Percentiles rank a stretch among this genome's conserved stretches.
Conservation (phyloP, 2,329 filamentous ascomycete genomes). For the Monosporascus sp. region DNA sequence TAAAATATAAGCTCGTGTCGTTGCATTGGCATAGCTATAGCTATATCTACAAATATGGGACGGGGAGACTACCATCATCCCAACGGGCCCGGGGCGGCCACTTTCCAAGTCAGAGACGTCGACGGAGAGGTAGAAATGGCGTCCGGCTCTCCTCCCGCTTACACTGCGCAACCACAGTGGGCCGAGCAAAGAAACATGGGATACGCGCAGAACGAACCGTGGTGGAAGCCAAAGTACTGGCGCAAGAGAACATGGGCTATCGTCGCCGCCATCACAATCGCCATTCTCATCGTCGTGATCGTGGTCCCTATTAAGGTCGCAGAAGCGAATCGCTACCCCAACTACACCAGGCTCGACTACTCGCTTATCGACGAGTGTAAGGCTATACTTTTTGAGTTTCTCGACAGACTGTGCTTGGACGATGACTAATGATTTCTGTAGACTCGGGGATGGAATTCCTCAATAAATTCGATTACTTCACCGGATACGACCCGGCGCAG, state of each 20-base stretch:
- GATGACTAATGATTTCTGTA: slow-evolving; percentile 16
- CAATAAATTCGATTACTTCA: slow-evolving; percentile 50
- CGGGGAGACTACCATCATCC: slow-evolving; percentile 15
- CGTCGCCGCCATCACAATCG: slow-evolving; percentile 30
- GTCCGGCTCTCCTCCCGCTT: slow-evolving; percentile 12
- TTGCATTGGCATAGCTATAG: too few species aligned
- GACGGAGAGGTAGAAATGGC: slow-evolving; percentile 15
- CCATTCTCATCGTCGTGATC: slow-evolving; percentile 43
- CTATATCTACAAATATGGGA: slow-evolving; percentile 15
- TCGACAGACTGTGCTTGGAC: not conserved
- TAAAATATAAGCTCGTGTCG: too few species aligned
- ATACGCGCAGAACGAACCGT: slow-evolving; percentile 14
- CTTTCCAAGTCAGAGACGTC: slow-evolving; percentile 17
- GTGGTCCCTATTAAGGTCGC: slow-evolving; percentile 42
- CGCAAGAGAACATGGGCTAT: slow-evolving; percentile 45
- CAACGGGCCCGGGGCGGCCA: slow-evolving; percentile 13
- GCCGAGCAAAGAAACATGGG: slow-evolving; percentile 17
- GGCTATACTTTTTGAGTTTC: slow-evolving; percentile 12
- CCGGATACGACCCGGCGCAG: slow-evolving; percentile 42
- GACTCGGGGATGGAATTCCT: slow-evolving; percentile 48
- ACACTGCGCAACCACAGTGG: slow-evolving; percentile 7
- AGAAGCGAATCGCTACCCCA: slow-evolving; percentile 38
- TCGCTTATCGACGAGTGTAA: slow-evolving; percentile 44
- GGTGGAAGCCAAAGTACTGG: slow-evolving; percentile 50
- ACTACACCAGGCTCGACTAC: slow-evolving; percentile 44